phyloP scores from a whole-genome alignment of 192 early-diverging fungal species.

The Entomortierella parvispora region DNA sequence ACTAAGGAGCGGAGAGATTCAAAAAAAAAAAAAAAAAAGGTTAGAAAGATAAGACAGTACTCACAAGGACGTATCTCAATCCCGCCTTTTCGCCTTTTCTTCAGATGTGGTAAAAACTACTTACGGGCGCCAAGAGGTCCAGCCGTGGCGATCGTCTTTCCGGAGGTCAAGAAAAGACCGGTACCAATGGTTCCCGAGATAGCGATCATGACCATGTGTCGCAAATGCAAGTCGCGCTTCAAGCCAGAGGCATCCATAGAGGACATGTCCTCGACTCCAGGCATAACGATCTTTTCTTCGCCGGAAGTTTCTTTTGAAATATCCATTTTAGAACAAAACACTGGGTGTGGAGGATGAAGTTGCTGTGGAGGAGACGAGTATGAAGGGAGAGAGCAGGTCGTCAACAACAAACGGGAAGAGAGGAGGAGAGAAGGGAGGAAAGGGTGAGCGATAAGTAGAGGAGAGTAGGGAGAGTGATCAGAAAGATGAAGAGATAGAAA shows the following conservation, averaged over 20 bases:
- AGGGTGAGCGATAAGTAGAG: neutral
- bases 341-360: neutral
- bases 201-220: conserved; percentile 69
- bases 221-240: conserved; percentile 53
- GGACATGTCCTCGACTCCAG: conserved; percentile 21
- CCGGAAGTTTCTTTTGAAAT: neutral
- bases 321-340: neutral
- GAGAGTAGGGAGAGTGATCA: neutral
- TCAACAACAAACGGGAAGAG: neutral
- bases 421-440: neutral
- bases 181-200: conserved; percentile 41
- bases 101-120: neutral
- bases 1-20: conserved; percentile 1
- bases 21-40: neutral
- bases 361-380: neutral
- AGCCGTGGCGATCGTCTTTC: conserved; percentile 36
- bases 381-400: neutral
- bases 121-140: conserved; percentile 52
- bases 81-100: neutral
- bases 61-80: neutral
- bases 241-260: conserved; percentile 10
- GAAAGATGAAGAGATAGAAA: neutral
- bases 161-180: conserved; percentile 34
- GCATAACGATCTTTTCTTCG: conserved; percentile 19
- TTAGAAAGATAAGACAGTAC: neutral